Evolutionary conservation across 2,329 filamentous ascomycete species (phyloP).

Genomic region (Colletotrichum gigasporum): DNA sequence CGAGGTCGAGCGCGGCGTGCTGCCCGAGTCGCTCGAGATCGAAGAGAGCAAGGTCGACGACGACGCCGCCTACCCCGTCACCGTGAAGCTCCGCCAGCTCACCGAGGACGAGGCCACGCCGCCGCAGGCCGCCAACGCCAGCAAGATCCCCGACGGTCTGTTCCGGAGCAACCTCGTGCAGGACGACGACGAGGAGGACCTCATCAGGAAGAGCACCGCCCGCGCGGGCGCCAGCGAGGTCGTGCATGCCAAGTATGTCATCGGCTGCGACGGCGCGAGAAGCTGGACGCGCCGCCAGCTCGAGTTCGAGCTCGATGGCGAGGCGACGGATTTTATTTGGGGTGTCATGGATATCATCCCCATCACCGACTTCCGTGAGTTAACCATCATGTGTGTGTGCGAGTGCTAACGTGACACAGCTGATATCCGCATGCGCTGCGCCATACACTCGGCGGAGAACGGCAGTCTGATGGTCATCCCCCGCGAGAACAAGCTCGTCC

Average conservation of each 20-base stretch:
- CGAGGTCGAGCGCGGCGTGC: conserved; percentile 66
- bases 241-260: conserved; percentile 68
- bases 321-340: conserved; percentile 61
- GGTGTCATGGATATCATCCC: conserved; percentile 51
- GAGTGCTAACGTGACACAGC: conserved; percentile 6
- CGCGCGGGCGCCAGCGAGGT: conserved; percentile 49
- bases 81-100: conserved; percentile 65
- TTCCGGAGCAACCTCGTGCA: conserved; percentile 67
- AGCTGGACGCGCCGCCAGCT: conserved; percentile 70
- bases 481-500: conserved; percentile 69
- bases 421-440: conserved; percentile 66
- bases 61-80: conserved; percentile 66
- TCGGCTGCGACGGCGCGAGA: conserved; percentile 76
- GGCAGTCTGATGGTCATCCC: conserved; percentile 74
- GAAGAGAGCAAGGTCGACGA: conserved; percentile 61
- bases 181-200: conserved; percentile 63
- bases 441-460: conserved; percentile 63
- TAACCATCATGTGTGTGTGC: too few species aligned
- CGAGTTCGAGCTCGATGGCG: conserved; percentile 64
- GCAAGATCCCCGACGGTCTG: conserved; percentile 60
- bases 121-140: conserved; percentile 39
- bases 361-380: conserved; percentile 56
- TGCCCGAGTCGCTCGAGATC: conserved; percentile 65
- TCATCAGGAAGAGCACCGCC: conserved; percentile 31
- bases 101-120: conserved; percentile 67